Evolutionary conservation across 1,284 basidiomycete species (phyloP).

Genomic region (Melampsora occidentalis): DNA sequence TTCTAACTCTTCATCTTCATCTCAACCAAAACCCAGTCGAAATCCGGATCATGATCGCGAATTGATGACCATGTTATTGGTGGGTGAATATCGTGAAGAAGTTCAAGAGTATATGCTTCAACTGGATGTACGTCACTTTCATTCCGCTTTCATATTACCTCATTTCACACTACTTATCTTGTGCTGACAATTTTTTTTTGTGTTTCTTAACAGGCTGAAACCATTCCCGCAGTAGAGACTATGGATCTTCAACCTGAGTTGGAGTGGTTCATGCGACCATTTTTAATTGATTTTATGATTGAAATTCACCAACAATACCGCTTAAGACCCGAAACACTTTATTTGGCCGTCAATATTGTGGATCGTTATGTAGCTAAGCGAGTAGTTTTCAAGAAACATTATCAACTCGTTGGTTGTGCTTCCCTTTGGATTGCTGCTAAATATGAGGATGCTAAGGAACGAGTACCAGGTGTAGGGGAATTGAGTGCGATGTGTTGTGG

Average conservation of each 20-base stretch:
- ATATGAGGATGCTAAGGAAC: slow-evolving; percentile 98
- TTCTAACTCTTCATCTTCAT: slow-evolving; percentile 41
- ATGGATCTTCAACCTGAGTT: slow-evolving; percentile 99
- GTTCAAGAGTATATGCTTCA: slow-evolving; percentile 89
- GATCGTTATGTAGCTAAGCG: slow-evolving; percentile 98
- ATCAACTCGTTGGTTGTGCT: slow-evolving; percentile 96
- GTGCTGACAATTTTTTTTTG: not conserved
- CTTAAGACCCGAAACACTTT: slow-evolving; percentile 94
- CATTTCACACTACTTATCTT: slow-evolving; percentile 11
- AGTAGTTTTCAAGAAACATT: slow-evolving; percentile 98
- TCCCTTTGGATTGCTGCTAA: slow-evolving; percentile 99
- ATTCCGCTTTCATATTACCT: not conserved
- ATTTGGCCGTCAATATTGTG: slow-evolving; percentile 96
- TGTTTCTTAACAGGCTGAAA: slow-evolving; percentile 14
- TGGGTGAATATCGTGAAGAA: slow-evolving; percentile 93
- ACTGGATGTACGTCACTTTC: slow-evolving; percentile 81
- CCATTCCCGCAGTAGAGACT: slow-evolving; percentile 71
- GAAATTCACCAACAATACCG: slow-evolving; percentile 97
- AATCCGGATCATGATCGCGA: slow-evolving; percentile 51
- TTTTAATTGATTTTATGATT: slow-evolving; percentile 96
- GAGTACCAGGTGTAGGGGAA: slow-evolving; percentile 90
- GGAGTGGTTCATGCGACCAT: slow-evolving; percentile 82
- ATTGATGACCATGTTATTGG: slow-evolving; percentile 58
- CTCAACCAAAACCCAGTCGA: slow-evolving; percentile 45
- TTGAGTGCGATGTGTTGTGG: slow-evolving; percentile 90